A percentile compares a stretch with the other conserved stretches of the same genome.
These are phyloP conservation scores for Sphagnum tenellum DNA, from an alignment of 225 moss, liverwort and hornwort genomes.

Conservation along the genomic window DNA sequence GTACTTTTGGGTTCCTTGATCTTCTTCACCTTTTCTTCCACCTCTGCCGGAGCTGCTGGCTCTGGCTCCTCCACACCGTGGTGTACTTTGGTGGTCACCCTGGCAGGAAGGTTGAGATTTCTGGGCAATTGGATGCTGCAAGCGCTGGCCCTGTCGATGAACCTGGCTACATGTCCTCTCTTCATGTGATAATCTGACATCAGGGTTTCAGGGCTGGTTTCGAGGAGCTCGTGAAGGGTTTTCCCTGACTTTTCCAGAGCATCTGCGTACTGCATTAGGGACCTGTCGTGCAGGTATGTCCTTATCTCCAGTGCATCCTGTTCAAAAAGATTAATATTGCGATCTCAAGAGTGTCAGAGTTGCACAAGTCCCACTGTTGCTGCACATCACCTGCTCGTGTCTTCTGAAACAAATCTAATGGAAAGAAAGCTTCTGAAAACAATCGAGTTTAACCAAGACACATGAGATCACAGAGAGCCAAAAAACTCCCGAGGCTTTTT, in stretches of 20 bases:
- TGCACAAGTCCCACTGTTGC: no score
- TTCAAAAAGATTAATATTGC: background rate
- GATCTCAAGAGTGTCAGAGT: no score
- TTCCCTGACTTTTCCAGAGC: conserved; percentile 57
- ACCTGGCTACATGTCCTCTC: conserved; percentile 82
- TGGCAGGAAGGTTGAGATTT: conserved; percentile 43
- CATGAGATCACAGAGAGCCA: background rate
- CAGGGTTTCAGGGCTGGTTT: conserved; percentile 33
- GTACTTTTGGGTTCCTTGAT: background rate
- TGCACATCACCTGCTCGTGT: no score
- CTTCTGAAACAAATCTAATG: no score
- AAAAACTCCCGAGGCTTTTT: background rate
- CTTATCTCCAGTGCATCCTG: conserved; percentile 85
- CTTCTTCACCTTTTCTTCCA: background rate
- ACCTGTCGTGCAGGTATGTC: conserved; percentile 68
- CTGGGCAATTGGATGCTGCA: conserved; percentile 57
- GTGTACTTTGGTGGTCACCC: conserved; percentile 26
- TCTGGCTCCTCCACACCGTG: conserved; percentile 17
- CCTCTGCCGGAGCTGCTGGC: background rate
- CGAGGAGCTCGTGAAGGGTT: conserved; percentile 55
- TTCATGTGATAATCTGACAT: conserved; percentile 58
- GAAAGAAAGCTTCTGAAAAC: no score
- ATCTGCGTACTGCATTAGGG: conserved; percentile 80
- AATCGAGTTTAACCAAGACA: background rate
- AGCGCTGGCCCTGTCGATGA: conserved; percentile 55